Base-by-base conservation (phyloP, 768 basidiomycete genomes). In the Leccinum incarnatum region DNA sequence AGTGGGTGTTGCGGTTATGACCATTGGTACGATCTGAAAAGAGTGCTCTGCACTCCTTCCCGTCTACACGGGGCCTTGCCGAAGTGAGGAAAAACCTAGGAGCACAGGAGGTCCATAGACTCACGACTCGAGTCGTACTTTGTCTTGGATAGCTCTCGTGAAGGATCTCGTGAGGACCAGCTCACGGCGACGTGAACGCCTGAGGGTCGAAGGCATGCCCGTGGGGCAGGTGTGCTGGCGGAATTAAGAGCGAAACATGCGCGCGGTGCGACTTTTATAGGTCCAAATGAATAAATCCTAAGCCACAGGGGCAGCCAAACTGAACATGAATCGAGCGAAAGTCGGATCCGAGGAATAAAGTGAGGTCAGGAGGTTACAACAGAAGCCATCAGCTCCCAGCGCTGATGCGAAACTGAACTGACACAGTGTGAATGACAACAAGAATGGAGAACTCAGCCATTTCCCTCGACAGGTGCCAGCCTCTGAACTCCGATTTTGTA, bases 81-180 rank as follows among this genome's bases (percentile, higher is more conserved):
- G 29, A 36, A n/a, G 46, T 69, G 46, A 65, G 64, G 11, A 12
- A 32, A 21, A 8, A 27, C 48, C 12, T 17, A 15, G 48, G 7
- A 40, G 19, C 49, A 17, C 32, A 37, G 40, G 29, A 17, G 19
- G 32, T 12, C 30, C n/a, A 51, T 46, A 46, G 29, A 71, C 76
- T 64, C 58, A 77, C 77, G 70, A 63, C 25, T 65, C 60, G 34
- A 65, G 62, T 50, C 52, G 62, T n/a, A 78, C 66, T 64, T 75
- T 77, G 34, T 77, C 77, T 66, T 76, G 80, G 37, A 85, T 67
- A 32, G 76, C 74, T 63, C 72, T 79, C 51, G 77, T 76, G 62
- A 85, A 77, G 42, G 84, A 84, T 55, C 76, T 79, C 58, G 79
- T 79, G 62, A 83, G 71, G 54, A 74, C 75, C 65, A 79, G 63